These are phyloP conservation scores for Dryadomyces sulphureus DNA, from an alignment of 2,329 filamentous ascomycete species.

Conservation along the genomic window DNA sequence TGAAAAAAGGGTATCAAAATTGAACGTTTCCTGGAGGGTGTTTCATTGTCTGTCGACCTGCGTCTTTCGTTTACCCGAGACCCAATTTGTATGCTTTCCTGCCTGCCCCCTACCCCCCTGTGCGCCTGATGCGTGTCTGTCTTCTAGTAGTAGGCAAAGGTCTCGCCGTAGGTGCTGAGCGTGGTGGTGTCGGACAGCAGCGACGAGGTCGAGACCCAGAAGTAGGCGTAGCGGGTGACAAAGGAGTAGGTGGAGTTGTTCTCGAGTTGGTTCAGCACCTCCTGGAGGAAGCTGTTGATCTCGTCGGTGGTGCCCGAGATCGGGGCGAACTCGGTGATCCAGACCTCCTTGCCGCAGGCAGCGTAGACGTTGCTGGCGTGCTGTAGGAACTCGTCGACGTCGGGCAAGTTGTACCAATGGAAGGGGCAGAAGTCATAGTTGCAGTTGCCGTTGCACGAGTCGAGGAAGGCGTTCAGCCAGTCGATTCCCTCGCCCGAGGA, in stretches of 20 bases:
- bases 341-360: slow-evolving; percentile 37
- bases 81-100: background rate
- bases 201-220: slow-evolving; percentile 29
- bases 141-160: slow-evolving; percentile 26
- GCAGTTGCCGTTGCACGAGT: slow-evolving; percentile 35
- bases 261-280: slow-evolving; percentile 33
- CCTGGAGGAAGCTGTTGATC: slow-evolving; percentile 31
- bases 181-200: slow-evolving; percentile 24
- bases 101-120: background rate
- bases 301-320: slow-evolving; percentile 27
- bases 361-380: slow-evolving; percentile 34
- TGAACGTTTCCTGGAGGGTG: slow-evolving; percentile 4
- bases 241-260: slow-evolving; percentile 27
- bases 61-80: background rate
- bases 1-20: slow-evolving; percentile 11
- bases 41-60: slow-evolving; percentile 5
- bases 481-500: slow-evolving; percentile 32
- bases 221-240: slow-evolving; percentile 43
- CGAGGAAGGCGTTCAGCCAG: slow-evolving; percentile 39
- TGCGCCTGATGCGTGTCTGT: background rate
- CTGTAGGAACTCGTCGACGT: slow-evolving; percentile 34
- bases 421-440: slow-evolving; percentile 43
- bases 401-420: slow-evolving; percentile 46
- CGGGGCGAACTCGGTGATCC: slow-evolving; percentile 51
- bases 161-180: slow-evolving; percentile 32